A percentile compares a stretch with the other conserved stretches of the same genome.
phyloP scores from a whole-genome alignment of 164 flowering plant species.

The Amborella trichopoda region DNA sequence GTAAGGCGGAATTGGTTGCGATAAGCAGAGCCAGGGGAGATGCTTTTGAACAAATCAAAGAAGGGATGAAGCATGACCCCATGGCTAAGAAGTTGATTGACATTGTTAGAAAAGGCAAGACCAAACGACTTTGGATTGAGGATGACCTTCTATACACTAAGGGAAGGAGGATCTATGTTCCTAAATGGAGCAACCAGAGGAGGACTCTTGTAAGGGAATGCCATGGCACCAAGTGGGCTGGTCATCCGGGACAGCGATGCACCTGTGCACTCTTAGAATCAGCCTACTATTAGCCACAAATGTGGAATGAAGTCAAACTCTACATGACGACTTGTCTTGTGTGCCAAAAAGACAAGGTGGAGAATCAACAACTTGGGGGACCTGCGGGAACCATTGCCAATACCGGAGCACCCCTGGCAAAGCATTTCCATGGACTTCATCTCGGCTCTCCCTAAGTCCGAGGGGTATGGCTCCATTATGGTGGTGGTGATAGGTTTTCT shows the following conservation, averaged over 20 bases:
- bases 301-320: not conserved
- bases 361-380: not conserved
- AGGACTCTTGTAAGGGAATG: not conserved
- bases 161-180: not conserved
- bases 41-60: not conserved
- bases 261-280: not conserved
- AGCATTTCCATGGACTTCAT: conserved; percentile 7
- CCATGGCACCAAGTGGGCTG: not conserved
- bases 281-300: not conserved
- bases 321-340: conserved; percentile 2
- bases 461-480: not conserved
- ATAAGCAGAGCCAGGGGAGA: too few relatives aligned
- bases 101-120: not conserved
- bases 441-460: not conserved
- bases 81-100: not conserved
- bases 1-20: not conserved
- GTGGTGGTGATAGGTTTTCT: conserved; percentile 1
- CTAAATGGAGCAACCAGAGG: not conserved
- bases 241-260: not conserved
- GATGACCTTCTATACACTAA: not conserved
- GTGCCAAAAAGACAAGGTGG: conserved; percentile 1
- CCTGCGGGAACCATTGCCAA: conserved; percentile 1
- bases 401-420: not conserved
- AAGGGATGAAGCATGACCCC: not conserved
- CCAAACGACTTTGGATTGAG: not conserved